Percentiles rank a stretch among this genome's conserved stretches.
Conservation (phyloP, 139 green algal species). For the Tetradesmus obliquus region DNA sequence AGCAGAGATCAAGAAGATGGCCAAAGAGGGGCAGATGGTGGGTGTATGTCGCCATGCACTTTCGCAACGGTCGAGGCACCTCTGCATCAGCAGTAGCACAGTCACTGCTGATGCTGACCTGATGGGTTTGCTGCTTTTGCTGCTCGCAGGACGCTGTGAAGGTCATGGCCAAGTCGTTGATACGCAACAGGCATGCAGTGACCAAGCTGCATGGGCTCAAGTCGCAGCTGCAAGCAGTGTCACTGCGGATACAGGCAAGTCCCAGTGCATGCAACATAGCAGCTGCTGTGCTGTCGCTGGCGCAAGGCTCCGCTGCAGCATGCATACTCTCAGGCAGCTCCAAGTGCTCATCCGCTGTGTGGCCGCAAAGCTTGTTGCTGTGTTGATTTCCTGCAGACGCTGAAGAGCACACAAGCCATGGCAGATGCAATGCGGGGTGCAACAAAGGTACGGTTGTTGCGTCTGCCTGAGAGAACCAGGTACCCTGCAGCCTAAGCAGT, state of each 20-base stretch:
- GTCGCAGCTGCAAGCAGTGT: slow-evolving; percentile 97
- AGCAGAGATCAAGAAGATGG: slow-evolving; percentile 98
- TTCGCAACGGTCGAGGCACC: neutral
- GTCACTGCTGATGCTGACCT: neutral
- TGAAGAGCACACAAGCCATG: slow-evolving; percentile 99
- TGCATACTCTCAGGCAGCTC: neutral
- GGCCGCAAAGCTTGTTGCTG: neutral
- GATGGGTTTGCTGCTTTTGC: neutral
- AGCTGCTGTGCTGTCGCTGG: neutral
- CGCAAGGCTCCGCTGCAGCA: neutral
- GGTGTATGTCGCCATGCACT: neutral
- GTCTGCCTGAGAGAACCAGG: too few species aligned
- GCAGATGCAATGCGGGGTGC: slow-evolving; percentile 95
- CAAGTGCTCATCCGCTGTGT: neutral
- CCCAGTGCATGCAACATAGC: neutral
- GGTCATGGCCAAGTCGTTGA: slow-evolving; percentile 98
- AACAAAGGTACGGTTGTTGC: slow-evolving; percentile 80
- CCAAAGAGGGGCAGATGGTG: slow-evolving; percentile 97
- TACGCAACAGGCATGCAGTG: slow-evolving; percentile 97
- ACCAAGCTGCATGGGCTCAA: slow-evolving; percentile 98
- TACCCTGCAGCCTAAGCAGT: too few species aligned
- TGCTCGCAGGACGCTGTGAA: slow-evolving; percentile 92
- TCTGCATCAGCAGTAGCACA: neutral
- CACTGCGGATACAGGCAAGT: slow-evolving; percentile 89
- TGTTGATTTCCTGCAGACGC: slow-evolving; percentile 74